Evolutionary conservation across 441 rosid genomes (phyloP).

Genomic region (Hura crepitans): DNA sequence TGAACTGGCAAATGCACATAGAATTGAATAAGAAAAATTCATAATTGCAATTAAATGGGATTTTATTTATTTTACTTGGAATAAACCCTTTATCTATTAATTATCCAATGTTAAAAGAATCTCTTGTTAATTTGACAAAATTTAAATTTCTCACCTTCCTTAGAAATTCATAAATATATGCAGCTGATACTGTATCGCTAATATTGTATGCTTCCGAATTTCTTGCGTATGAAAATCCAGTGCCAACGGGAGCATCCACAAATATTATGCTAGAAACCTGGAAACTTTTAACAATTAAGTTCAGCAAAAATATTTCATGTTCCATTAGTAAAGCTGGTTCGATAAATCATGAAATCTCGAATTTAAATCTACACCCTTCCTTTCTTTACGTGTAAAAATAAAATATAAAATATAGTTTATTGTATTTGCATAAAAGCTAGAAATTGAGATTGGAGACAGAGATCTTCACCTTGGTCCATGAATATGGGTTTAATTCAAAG

Average conservation of each 20-base stretch:
- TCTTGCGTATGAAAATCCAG: slow-evolving; percentile 42
- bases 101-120: not conserved
- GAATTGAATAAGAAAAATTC: too few species aligned
- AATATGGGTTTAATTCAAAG: slow-evolving; percentile 24
- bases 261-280: slow-evolving; percentile 32
- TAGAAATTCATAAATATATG: slow-evolving; percentile 25
- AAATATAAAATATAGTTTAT: too few species aligned
- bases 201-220: slow-evolving; percentile 20
- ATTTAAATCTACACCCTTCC: too few species aligned
- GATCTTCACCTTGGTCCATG: slow-evolving; percentile 33
- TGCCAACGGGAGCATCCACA: slow-evolving; percentile 35
- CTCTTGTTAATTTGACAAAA: not conserved
- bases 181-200: slow-evolving; percentile 24
- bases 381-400: too few species aligned
- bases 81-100: too few species aligned
- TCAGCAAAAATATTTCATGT: too few species aligned
- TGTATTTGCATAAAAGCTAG: not conserved
- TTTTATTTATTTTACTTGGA: too few species aligned
- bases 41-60: too few species aligned
- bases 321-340: too few species aligned
- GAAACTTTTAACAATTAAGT: too few species aligned
- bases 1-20: too few species aligned
- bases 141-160: slow-evolving; percentile 21
- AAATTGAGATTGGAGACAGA: not conserved
- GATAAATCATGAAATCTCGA: too few species aligned